A percentile compares a stretch with the other conserved stretches of the same genome.
These are phyloP conservation scores for Mycena sp. DNA, from an alignment of 1,284 basidiomycete genomes.

Conservation along the genomic window DNA sequence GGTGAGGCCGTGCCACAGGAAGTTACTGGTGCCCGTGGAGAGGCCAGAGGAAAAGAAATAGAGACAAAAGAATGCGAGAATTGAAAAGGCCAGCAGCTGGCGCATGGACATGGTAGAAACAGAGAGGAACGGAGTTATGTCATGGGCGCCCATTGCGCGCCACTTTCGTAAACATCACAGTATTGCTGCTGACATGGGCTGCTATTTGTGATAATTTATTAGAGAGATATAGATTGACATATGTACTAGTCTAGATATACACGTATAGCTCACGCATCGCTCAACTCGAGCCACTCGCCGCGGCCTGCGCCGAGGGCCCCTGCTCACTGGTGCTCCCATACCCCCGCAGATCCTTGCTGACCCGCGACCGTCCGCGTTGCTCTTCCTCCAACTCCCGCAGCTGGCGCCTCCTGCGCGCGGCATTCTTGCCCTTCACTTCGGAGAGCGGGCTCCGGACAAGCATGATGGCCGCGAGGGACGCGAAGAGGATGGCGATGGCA, in stretches of 20 bases:
- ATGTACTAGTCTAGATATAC: too few species aligned
- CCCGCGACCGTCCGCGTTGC: constrained; percentile 61
- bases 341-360: constrained; percentile 60
- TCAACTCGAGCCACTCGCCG: constrained; percentile 19
- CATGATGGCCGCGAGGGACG: constrained; percentile 47
- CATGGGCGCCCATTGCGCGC: constrained; percentile 4
- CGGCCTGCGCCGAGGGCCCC: constrained; percentile 3
- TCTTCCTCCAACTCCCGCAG: constrained; percentile 43
- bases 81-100: constrained; percentile 3
- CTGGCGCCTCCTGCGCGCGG: constrained; percentile 26
- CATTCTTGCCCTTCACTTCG: constrained; percentile 37
- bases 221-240: too few species aligned
- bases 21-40: background rate
- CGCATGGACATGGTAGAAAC: constrained; percentile 10
- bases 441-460: constrained; percentile 59
- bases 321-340: constrained; percentile 25
- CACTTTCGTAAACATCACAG: too few species aligned
- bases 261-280: too few species aligned
- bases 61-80: constrained; percentile 23
- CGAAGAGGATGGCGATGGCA: constrained; percentile 50
- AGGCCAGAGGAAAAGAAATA: constrained; percentile 39
- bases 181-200: too few species aligned
- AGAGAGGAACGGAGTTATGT: background rate
- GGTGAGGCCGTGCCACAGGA: constrained; percentile 20
- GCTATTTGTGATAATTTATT: too few species aligned